These are phyloP conservation scores for Leishmania aethiopica DNA, from an alignment of 208 protist genomes.

Conservation along the genomic window DNA sequence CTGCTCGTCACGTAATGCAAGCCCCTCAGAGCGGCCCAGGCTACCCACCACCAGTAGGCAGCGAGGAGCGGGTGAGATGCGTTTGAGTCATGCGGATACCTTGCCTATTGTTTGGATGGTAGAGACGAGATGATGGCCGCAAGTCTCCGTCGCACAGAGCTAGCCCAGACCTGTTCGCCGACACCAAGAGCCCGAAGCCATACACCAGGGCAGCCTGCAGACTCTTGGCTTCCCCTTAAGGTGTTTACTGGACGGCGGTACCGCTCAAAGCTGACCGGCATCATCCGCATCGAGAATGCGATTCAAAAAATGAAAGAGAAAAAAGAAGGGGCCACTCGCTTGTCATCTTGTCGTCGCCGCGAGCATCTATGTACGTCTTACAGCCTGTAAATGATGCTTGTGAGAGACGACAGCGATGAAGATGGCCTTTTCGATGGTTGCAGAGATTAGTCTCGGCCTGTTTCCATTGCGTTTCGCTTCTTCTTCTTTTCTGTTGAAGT, in stretches of 20 bases:
- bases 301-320: neutral
- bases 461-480: neutral
- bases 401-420: neutral
- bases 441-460: neutral
- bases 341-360: neutral
- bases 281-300: neutral
- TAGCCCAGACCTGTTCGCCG: neutral
- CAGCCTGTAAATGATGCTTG: neutral
- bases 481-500: neutral
- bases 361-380: neutral
- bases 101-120: neutral
- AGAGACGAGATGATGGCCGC: neutral
- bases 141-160: neutral
- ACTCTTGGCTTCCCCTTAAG: neutral
- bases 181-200: neutral
- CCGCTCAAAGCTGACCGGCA: neutral
- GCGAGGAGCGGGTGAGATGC: neutral
- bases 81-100: neutral
- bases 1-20: neutral
- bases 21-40: too few species aligned
- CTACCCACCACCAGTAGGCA: neutral
- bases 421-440: neutral
- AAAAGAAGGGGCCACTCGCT: neutral
- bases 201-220: neutral
- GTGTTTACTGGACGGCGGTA: too few species aligned